phyloP scores from a whole-genome alignment of 768 basidiomycete species.

The Termitomyces bulborhizus region DNA sequence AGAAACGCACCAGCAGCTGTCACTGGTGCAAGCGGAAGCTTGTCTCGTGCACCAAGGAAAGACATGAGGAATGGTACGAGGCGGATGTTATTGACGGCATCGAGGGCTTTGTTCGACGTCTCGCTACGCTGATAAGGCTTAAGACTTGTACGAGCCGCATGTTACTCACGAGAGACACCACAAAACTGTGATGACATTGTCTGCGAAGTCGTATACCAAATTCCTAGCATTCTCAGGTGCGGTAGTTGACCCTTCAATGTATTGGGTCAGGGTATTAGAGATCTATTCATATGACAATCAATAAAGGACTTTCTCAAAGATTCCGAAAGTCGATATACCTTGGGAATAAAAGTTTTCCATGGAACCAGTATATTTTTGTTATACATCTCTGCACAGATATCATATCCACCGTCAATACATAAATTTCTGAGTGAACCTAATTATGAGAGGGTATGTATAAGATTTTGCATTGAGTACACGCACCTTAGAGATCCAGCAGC shows the following conservation, averaged over 20 bases:
- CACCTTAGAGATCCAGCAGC: constrained; percentile 85
- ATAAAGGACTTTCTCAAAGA: not conserved
- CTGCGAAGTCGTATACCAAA: constrained; percentile 81
- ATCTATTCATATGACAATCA: constrained; percentile 41
- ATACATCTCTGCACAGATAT: constrained; percentile 95
- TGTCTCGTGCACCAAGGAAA: constrained; percentile 70
- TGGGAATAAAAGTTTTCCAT: constrained; percentile 68
- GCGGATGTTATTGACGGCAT: constrained; percentile 75
- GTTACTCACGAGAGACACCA: constrained; percentile 90
- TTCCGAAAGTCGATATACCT: constrained; percentile 36
- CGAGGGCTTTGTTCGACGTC: constrained; percentile 89
- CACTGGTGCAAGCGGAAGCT: constrained; percentile 65
- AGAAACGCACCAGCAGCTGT: constrained; percentile 66
- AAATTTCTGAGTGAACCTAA: constrained; percentile 58
- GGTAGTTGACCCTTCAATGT: constrained; percentile 52
- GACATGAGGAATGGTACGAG: constrained; percentile 84
- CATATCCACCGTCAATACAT: constrained; percentile 92
- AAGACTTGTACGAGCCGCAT: not conserved
- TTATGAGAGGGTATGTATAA: not conserved
- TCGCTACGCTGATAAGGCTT: constrained; percentile 47
- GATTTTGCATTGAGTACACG: constrained; percentile 16
- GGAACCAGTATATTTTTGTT: constrained; percentile 89
- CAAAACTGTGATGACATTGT: constrained; percentile 86
- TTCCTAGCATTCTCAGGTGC: constrained; percentile 66
- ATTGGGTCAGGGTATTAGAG: constrained; percentile 63